Evolutionary conservation across 2,329 filamentous ascomycete genomes (phyloP), one percentile per base, ranked within the genome.

Genomic region (Davidsoniella neocaledoniae): DNA sequence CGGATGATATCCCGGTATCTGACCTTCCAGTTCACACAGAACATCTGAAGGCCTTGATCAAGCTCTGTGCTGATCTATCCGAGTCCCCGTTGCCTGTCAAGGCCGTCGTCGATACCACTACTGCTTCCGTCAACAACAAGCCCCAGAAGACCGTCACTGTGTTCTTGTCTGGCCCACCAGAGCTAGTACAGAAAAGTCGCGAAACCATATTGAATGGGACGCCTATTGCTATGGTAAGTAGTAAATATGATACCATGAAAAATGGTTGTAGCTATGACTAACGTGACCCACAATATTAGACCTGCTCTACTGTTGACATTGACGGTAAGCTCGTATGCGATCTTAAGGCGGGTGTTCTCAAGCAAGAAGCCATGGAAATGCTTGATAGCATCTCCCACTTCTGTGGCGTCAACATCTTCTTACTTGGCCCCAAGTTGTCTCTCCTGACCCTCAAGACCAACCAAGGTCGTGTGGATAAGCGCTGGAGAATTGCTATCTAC

Each of bases 351-450:
- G 77, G 79, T 47, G 77, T 81, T 42, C 72, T 94, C 53, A 79
- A 86, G 61, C 74, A 79, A 55, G 75, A 78, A 44, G 84, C 95
- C 25, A 77, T 88, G 47, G 79, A 86, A 55, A 86, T 90, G 58
- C 75, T 98, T 57, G 86, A 96, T 64, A 80, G 82, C 55, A 82
- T 94, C 60, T 85, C 91, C 9, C 76, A 73, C 56, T 93, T 83
- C 61, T 95, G 88, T 54, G 91, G 91, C 47, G 90, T 94, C 49
- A 91, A 98, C 64, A 93, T 98, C 57, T 98, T 98, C 65, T 72
- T 98, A 45, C 76, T 98, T 46, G 88, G 87, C 51, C 88, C 91
- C 3, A 94, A 93, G 65, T 74, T 88, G 55, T 80, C 83, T 25
- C 83, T 85, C 10, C 80, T 93, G 57, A 79, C 82, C 42, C 79